Base-by-base conservation (phyloP, 1,284 basidiomycete genomes). In the Lentinus polychrous region DNA sequence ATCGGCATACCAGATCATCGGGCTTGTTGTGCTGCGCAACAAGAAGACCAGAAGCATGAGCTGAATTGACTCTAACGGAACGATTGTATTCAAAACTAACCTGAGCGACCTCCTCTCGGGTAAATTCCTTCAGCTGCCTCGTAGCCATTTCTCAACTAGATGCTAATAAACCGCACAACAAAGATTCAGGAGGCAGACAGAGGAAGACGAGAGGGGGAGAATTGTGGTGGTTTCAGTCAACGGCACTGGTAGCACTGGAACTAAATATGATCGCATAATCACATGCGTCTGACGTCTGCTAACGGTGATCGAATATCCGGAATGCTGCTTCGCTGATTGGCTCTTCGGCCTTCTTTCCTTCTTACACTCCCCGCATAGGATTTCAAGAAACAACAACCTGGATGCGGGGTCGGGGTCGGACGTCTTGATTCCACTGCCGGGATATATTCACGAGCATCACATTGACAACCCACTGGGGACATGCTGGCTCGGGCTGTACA, bases 21-120 rank as follows among this genome's bases (percentile, higher is more conserved):
- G 69, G 66, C 54, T 76, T 80, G 68, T 82, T 82, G 65, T 86
- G 83, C 78, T 81, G 17, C 35, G n/a, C 22, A 39, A 23, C 20
- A 1, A 31, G 20, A 17, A 12, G 35, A 14, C 15, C 24, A 32
- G 18, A 15, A 8, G 34, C 4, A n/a, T 23, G 24, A 31, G 11
- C 3, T 37, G 42, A 20, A n/a, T n/a, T n/a, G n/a, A n/a, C n/a
- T n/a, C n/a, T n/a, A n/a, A n/a, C n/a, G n/a, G n/a, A n/a, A n/a
- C n/a, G n/a, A n/a, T n/a, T n/a, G 22, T 45, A 43, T 35, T 32
- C 34, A 48, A 50, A 35, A 55, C 63, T 36, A 43, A 78, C 79
- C 72, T 78, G 72, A 12, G 72, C 72, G 35, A 82, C 75, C 53
- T 82, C 78, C 47, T 79, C 76, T 47, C 72, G 67, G 8, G 78